Evolutionary conservation across 2,329 filamentous ascomycete genomes (phyloP).

Genomic region (Aureobasidium pullulans): DNA sequence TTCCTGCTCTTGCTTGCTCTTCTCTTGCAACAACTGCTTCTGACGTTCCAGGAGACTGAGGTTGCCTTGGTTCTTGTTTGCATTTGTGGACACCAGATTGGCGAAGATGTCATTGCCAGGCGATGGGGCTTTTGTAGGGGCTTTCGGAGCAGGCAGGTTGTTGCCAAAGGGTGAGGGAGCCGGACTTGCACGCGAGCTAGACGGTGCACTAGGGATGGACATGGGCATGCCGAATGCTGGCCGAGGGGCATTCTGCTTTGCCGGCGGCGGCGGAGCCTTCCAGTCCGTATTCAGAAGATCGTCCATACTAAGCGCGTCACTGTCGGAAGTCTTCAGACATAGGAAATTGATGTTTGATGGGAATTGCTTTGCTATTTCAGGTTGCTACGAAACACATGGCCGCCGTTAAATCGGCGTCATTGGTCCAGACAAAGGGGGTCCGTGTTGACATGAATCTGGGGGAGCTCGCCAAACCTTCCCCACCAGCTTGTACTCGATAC

Average conservation of each 20-base stretch:
- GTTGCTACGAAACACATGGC: conserved; percentile 8
- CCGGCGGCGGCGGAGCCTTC: conserved; percentile 19
- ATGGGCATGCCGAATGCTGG: conserved; percentile 22
- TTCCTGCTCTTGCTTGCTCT: conserved; percentile 68
- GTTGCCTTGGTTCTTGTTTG: conserved; percentile 57
- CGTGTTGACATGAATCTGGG: conserved; percentile 1
- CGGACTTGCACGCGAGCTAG: conserved; percentile 31
- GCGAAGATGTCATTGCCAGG: conserved; percentile 64
- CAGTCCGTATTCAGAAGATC: conserved; percentile 44
- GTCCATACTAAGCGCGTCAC: conserved; percentile 33
- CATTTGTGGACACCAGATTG: conserved; percentile 60
- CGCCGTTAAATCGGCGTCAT: conserved; percentile 11
- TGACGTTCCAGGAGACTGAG: conserved; percentile 61
- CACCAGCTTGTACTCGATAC: not conserved
- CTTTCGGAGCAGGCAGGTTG: conserved; percentile 32
- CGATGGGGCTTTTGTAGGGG: conserved; percentile 47
- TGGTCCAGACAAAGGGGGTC: not conserved
- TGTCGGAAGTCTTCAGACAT: conserved; percentile 10
- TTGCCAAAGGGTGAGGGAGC: conserved; percentile 34
- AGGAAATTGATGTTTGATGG: not conserved
- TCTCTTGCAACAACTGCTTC: conserved; percentile 67
- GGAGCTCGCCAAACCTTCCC: not conserved
- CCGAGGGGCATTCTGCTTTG: conserved; percentile 6
- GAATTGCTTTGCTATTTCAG: conserved; percentile 3
- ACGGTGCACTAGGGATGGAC: conserved; percentile 18